These are phyloP conservation scores for Ogataea paradorogensis DNA, from an alignment of 805 yeast species.

Conservation along the genomic window DNA sequence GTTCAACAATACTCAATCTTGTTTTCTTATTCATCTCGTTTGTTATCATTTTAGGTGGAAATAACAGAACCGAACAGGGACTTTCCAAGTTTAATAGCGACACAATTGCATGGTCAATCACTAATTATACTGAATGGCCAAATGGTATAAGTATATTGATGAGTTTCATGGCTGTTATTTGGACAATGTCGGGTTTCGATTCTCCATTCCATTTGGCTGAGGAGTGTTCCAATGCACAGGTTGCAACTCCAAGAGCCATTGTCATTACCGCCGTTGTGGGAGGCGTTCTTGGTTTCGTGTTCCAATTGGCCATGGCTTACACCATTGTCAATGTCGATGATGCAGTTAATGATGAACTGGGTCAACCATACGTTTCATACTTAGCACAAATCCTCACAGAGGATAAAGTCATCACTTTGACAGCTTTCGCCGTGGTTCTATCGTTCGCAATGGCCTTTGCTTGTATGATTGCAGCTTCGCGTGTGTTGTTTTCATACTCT, in stretches of 20 bases:
- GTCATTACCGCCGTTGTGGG: constrained; percentile 54
- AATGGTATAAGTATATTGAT: constrained; percentile 54
- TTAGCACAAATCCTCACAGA: constrained; percentile 45
- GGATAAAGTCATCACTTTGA: constrained; percentile 40
- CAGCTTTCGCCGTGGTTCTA: constrained; percentile 41
- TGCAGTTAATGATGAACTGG: constrained; percentile 47
- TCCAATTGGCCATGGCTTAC: constrained; percentile 59
- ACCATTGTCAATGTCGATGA: constrained; percentile 49
- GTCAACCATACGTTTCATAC: constrained; percentile 59
- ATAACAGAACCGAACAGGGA: constrained; percentile 36
- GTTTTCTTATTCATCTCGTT: constrained; percentile 49
- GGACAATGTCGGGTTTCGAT: constrained; percentile 74
- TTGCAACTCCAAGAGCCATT: constrained; percentile 65
- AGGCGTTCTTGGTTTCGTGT: constrained; percentile 53
- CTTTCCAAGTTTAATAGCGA: constrained; percentile 47
- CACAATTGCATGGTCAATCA: constrained; percentile 48
- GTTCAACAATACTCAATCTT: constrained; percentile 48
- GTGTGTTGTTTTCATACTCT: constrained; percentile 63
- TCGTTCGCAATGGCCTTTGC: constrained; percentile 49
- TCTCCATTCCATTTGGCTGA: constrained; percentile 71
- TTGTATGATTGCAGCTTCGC: constrained; percentile 60
- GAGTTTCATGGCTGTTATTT: constrained; percentile 55
- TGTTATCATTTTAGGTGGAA: constrained; percentile 50
- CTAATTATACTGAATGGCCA: constrained; percentile 59
- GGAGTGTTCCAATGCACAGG: constrained; percentile 60